Evolutionary conservation across 108 stramenopile genomes (phyloP), one percentile per base, ranked within the genome.

Genomic region (Pseudonitzschia multiseries): DNA sequence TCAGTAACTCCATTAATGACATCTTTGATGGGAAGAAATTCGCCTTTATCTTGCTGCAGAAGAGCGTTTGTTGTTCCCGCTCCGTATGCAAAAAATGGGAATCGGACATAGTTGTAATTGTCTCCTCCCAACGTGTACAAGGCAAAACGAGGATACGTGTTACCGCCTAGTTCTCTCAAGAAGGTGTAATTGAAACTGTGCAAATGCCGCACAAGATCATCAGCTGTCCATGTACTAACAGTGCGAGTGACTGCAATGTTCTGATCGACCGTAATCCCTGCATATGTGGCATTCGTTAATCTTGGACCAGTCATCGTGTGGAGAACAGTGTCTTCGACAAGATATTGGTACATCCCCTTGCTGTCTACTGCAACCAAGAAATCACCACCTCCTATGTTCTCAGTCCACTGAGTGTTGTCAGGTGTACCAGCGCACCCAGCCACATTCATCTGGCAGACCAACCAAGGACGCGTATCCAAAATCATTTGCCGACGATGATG

Each of bases 131-230:
- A n/a, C 57, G 57, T 59, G n/a, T 59, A 59, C 24, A 59, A 26
- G n/a, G 57, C 57, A 59, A 59, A 59, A 15, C 57, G n/a, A 59
- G 57, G 57, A 26, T 59, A 59, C 10, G 14, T 26, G 14, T 59
- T n/a, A 27, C 57, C 29, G 24, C 26, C 57, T 14, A 31, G 15
- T 59, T 59, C 57, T 31, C 26, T 59, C 0, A 59, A 59, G 57
- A 59, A 59, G 57, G 24, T 59, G 57, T 59, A 59, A 15, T 59
- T 22, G 57, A 59, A 59, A 59, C 57, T 59, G 57, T 59, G 57
- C 29, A 59, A 59, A 31, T 59, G 57, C 14, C 57, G 0, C 5
- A 27, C 57, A 59, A 59, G n/a, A 27, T 59, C 57, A 31, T 59
- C 57, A 59, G 57, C 57, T 59, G 57, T 59, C 27, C 29, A 59